A percentile compares a stretch with the other conserved stretches of the same genome.
Conservation (phyloP, 495 filamentous ascomycete genomes). For the Amorphotheca resinae region DNA sequence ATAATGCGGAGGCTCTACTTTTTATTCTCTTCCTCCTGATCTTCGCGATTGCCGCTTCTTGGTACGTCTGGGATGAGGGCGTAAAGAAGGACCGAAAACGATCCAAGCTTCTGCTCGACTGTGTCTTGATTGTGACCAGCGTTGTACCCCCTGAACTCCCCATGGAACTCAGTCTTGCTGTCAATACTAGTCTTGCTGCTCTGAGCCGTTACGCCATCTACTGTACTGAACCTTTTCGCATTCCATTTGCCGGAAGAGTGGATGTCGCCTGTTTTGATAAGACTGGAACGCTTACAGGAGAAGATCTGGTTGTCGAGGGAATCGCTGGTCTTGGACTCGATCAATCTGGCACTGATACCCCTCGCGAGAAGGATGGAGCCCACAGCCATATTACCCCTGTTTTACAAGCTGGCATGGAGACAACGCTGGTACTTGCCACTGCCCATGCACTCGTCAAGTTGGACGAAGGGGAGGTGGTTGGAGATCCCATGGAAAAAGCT, state of each 20-base stretch:
- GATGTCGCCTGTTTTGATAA: conserved; percentile 99
- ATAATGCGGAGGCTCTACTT: conserved; percentile 84
- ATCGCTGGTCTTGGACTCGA: conserved; percentile 79
- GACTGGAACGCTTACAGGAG: conserved; percentile 91
- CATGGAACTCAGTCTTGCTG: conserved; percentile 94
- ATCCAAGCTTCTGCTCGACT: conserved; percentile 93
- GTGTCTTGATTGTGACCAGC: conserved; percentile 91
- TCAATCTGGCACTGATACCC: conserved; percentile 48
- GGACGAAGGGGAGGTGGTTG: conserved; percentile 93
- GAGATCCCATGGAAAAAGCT: conserved; percentile 98
- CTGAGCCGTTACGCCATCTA: conserved; percentile 93
- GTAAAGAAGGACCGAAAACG: conserved; percentile 86
- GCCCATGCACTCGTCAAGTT: conserved; percentile 92
- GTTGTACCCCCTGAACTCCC: conserved; percentile 95
- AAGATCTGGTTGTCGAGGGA: conserved; percentile 94
- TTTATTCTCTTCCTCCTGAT: conserved; percentile 96
- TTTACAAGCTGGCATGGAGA: conserved; percentile 54
- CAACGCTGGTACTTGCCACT: conserved; percentile 86
- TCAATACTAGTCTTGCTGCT: conserved; percentile 96
- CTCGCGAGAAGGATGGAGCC: conserved; percentile 59
- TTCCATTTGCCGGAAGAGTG: conserved; percentile 89
- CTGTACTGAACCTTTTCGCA: conserved; percentile 98
- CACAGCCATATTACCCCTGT: conserved; percentile 61
- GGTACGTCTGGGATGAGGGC: conserved; percentile 99
- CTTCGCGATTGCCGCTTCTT: conserved; percentile 95